Percentiles rank a stretch among this genome's conserved stretches.
Evolutionary conservation across 139 green algal species (phyloP).

Genomic region (Pleodorina starrii): DNA sequence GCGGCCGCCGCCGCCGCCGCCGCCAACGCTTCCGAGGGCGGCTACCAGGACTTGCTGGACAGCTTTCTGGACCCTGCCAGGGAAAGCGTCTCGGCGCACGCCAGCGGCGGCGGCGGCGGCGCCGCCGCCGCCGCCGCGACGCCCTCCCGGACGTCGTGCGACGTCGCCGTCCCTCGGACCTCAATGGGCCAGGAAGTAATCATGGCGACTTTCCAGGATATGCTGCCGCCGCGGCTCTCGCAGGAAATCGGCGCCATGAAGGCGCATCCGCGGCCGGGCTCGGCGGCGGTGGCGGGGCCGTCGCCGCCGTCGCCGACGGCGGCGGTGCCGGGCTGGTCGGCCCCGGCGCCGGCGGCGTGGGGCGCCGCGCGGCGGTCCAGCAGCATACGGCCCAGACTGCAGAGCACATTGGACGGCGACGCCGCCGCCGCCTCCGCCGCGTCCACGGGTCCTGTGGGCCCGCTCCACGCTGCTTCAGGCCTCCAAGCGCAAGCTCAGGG

Average conservation of each 20-base stretch:
- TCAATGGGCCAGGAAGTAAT: background rate
- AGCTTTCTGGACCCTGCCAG: slow-evolving; percentile 6
- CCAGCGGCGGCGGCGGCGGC: background rate
- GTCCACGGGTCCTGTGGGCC: too few relatives aligned
- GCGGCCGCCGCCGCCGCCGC: background rate
- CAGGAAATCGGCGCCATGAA: too few relatives aligned
- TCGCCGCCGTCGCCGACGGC: background rate
- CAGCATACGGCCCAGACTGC: too few relatives aligned
- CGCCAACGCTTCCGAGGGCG: background rate
- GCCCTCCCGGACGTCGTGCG: too few relatives aligned
- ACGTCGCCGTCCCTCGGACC: background rate
- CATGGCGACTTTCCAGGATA: slow-evolving; percentile 38
- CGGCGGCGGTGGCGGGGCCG: too few relatives aligned
- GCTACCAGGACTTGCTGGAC: slow-evolving; percentile 13
- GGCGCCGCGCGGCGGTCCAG: too few relatives aligned
- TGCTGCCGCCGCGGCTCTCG: background rate
- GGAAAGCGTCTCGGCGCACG: background rate
- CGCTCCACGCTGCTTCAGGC: too few relatives aligned
- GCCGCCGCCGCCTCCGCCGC: too few relatives aligned
- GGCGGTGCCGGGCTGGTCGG: background rate
- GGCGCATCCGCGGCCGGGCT: too few relatives aligned
- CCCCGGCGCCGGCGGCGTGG: background rate
- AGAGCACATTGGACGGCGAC: too few relatives aligned
- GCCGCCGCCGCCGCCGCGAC: background rate
- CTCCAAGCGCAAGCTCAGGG: too few relatives aligned